Percentiles rank a stretch among this genome's conserved stretches.
These are phyloP conservation scores for Ogataea nitratoaversa DNA, from an alignment of 805 yeast genomes.

Conservation along the genomic window DNA sequence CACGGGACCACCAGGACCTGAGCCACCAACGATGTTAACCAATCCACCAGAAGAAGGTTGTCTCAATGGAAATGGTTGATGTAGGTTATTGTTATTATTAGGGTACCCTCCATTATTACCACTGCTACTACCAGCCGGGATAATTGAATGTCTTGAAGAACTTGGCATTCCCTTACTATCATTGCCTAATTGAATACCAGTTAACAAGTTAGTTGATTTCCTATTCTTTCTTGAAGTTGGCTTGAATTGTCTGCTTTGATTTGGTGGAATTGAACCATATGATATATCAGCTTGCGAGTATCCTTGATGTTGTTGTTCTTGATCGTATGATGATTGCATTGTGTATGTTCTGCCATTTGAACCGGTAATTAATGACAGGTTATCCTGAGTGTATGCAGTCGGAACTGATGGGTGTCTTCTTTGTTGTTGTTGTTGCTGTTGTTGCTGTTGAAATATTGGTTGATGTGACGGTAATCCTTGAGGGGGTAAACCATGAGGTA, in stretches of 20 bases:
- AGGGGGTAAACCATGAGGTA: slow-evolving; percentile 32
- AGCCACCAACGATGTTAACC: not conserved
- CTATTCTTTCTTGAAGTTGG: slow-evolving; percentile 45
- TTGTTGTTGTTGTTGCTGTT: slow-evolving; percentile 9
- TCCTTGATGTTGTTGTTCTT: not conserved
- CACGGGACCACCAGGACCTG: not conserved
- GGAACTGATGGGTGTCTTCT: slow-evolving; percentile 29
- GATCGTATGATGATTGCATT: slow-evolving; percentile 12
- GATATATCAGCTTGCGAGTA: slow-evolving; percentile 14
- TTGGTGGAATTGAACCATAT: slow-evolving; percentile 13
- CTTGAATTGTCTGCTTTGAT: slow-evolving; percentile 28
- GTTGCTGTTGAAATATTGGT: slow-evolving; percentile 21
- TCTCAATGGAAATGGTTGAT: slow-evolving; percentile 10
- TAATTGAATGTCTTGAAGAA: slow-evolving; percentile 27
- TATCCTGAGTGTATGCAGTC: slow-evolving; percentile 20
- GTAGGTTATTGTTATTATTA: no score
- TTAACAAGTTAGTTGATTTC: slow-evolving; percentile 34
- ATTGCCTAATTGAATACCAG: slow-evolving; percentile 20
- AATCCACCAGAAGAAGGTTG: slow-evolving; percentile 18
- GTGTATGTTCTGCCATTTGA: slow-evolving; percentile 12
- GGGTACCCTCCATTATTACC: not conserved
- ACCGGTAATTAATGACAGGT: slow-evolving; percentile 20
- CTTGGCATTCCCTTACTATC: slow-evolving; percentile 29
- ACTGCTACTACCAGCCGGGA: slow-evolving; percentile 17
- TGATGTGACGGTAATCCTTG: slow-evolving; percentile 32